Evolutionary conservation across 2,329 filamentous ascomycete species (phyloP), one percentile per base, ranked within the genome.

Genomic region (Xylaria sp.): DNA sequence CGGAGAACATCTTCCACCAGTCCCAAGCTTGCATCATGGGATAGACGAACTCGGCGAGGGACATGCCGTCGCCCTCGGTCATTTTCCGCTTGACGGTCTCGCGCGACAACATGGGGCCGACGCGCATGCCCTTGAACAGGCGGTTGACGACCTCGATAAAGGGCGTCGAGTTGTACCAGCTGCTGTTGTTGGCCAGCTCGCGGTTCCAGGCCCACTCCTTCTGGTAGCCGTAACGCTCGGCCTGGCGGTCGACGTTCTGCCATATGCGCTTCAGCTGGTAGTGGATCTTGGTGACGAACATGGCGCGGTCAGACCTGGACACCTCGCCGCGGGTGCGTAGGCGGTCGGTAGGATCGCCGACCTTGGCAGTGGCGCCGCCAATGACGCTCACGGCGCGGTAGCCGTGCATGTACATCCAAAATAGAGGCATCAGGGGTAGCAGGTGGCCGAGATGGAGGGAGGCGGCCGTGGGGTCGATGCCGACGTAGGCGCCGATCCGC

Each of bases 11-110:
- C 73, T 92, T 86, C 93, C 93, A 98, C 88, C 94, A 99, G 79
- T 99, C 96, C 91, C 94, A 98, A 25, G 91, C 94, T 78, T 99
- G 96, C 75, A 98, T 88, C 18, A 99, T 82, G 0, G 97, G 96
- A 76, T 99, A 99, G 48, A 90, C 87, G 79, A 99, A 97, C 78
- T 99, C 96, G 41, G 93, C 91, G 75, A 97, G 92, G 0, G 94
- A 97, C 91, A 99, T 95, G 74, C 96, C 97, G 71, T 96, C 92
- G 43, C 93, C 93, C 61, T 90, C 90, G n/a, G 87, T 86, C 84
- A 98, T 86, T 76, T 94, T 93, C 65, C 89, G 90, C 80, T 93
- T 96, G 63, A 97, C 94, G 39, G 92, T 96, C 70, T 98, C 95
- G 75, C 93, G 90, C 60, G 90, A 89, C 67, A 99, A 85, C 93